These are phyloP conservation scores for Yarrowia hollandica DNA, from an alignment of 805 yeast species.

Conservation along the genomic window DNA sequence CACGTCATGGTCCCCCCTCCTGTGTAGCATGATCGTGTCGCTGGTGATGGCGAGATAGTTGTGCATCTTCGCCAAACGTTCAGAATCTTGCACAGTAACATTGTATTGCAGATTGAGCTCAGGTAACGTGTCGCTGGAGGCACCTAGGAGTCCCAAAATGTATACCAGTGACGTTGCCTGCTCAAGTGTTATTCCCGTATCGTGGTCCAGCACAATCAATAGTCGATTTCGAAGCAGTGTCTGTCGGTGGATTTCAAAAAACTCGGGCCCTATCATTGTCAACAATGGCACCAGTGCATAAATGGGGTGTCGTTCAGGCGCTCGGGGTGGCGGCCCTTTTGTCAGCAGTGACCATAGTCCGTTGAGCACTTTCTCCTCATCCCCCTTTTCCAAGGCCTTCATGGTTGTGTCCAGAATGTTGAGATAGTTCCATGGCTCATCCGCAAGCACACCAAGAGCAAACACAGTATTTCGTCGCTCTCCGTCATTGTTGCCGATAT, in stretches of 20 bases:
- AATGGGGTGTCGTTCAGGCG: slow-evolving; percentile 21
- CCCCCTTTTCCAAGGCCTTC: slow-evolving; percentile 5
- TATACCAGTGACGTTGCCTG: slow-evolving; percentile 10
- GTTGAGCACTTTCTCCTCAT: slow-evolving; percentile 14
- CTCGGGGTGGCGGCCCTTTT: not conserved
- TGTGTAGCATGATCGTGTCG: slow-evolving; percentile 12
- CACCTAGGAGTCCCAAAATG: slow-evolving; percentile 17
- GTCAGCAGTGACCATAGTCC: not conserved
- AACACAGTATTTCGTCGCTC: slow-evolving; percentile 15
- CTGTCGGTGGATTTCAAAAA: slow-evolving; percentile 19
- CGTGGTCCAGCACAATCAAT: slow-evolving; percentile 12
- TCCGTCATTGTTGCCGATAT: not conserved
- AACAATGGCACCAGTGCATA: slow-evolving; percentile 4
- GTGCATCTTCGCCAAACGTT: slow-evolving; percentile 6
- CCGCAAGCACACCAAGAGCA: slow-evolving; percentile 25
- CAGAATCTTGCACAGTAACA: slow-evolving; percentile 3
- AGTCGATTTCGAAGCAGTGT: slow-evolving; percentile 11
- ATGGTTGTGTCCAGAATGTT: not conserved
- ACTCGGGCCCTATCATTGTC: not conserved
- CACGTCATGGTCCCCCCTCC: not conserved
- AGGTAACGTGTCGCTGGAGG: not conserved
- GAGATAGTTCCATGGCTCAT: slow-evolving; percentile 25
- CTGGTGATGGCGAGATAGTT: slow-evolving; percentile 22
- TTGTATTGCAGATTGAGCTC: slow-evolving; percentile 6
- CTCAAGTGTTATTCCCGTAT: slow-evolving; percentile 1